Evolutionary conservation across 1,139 yeast species (phyloP).

Genomic region (Hyphopichia khmerensis): DNA sequence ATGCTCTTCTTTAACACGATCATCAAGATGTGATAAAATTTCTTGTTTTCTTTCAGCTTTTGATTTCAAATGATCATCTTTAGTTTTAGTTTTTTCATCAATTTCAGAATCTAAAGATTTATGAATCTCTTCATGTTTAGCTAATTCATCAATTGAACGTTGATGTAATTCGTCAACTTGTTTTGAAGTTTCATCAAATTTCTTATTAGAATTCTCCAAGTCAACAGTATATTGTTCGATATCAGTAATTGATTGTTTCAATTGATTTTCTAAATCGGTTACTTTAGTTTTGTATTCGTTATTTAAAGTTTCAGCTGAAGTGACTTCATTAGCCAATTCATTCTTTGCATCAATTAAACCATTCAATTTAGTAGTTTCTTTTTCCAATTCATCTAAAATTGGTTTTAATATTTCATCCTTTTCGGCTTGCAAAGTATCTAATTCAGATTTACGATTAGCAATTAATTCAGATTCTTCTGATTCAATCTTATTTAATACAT

Average conservation of each 20-base stretch:
- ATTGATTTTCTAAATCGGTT: constrained; percentile 35
- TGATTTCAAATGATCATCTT: constrained; percentile 25
- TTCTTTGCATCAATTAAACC: constrained; percentile 40
- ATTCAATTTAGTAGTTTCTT: constrained; percentile 38
- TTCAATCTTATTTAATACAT: constrained; percentile 41
- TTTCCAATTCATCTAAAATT: constrained; percentile 38
- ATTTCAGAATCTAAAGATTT: constrained; percentile 34
- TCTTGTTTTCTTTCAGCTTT: constrained; percentile 34
- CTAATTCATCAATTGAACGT: constrained; percentile 23
- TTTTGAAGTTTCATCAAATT: constrained; percentile 33
- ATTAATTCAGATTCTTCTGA: constrained; percentile 44
- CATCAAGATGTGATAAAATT: constrained; percentile 31
- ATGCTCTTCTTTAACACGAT: constrained; percentile 41
- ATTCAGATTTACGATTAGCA: constrained; percentile 40
- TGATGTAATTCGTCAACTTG: constrained; percentile 31
- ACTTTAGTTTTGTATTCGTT: constrained; percentile 35
- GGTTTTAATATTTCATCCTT: constrained; percentile 45
- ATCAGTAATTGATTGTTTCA: constrained; percentile 38
- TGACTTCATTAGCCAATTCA: constrained; percentile 36
- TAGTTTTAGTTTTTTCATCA: constrained; percentile 27
- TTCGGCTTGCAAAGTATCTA: constrained; percentile 45
- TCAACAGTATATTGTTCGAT: constrained; percentile 34
- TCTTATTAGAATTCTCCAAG: constrained; percentile 27
- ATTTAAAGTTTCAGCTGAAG: constrained; percentile 29
- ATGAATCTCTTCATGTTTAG: constrained; percentile 23